These are phyloP conservation scores for Trichoderma asperellum DNA, from an alignment of 2,329 filamentous ascomycete genomes.

Conservation along the genomic window DNA sequence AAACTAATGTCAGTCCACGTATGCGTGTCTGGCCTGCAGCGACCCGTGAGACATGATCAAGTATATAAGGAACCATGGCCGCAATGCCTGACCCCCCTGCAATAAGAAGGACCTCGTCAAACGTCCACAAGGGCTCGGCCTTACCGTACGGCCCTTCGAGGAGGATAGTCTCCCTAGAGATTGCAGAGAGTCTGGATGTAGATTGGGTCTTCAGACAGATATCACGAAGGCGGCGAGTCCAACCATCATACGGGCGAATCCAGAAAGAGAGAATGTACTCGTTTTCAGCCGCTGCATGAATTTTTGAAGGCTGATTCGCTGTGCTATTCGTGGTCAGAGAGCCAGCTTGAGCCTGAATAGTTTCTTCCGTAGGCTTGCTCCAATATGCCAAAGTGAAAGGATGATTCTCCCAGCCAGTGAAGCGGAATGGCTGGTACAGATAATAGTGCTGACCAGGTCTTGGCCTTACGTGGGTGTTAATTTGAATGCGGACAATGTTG, in stretches of 20 bases:
- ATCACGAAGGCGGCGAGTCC: slow-evolving; percentile 16
- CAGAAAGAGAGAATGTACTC: slow-evolving; percentile 19
- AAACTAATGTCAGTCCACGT: slow-evolving; percentile 9
- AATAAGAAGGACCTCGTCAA: slow-evolving; percentile 16
- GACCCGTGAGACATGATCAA: background rate
- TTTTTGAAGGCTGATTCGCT: background rate
- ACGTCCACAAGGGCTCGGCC: background rate
- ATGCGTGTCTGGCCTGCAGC: background rate
- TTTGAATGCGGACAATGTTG: slow-evolving; percentile 43
- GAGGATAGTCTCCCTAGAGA: background rate
- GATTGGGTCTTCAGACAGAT: background rate
- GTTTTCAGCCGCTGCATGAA: background rate
- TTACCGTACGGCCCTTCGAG: slow-evolving; percentile 13
- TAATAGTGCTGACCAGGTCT: slow-evolving; percentile 47
- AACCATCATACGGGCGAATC: slow-evolving; percentile 18
- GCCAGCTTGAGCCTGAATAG: background rate
- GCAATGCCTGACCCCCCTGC: slow-evolving; percentile 15
- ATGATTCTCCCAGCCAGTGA: slow-evolving; percentile 47
- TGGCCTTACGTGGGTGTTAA: slow-evolving; percentile 36
- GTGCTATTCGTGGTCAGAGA: background rate
- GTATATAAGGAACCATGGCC: slow-evolving; percentile 18
- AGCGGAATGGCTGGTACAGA: slow-evolving; percentile 41
- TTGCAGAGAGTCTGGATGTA: background rate
- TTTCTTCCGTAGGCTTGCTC: background rate
- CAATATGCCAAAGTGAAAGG: slow-evolving; percentile 45